A percentile compares a stretch with the other conserved stretches of the same genome.
These are phyloP conservation scores for Rutstroemia sp. DNA, from an alignment of 2,329 filamentous ascomycete genomes.

Conservation along the genomic window DNA sequence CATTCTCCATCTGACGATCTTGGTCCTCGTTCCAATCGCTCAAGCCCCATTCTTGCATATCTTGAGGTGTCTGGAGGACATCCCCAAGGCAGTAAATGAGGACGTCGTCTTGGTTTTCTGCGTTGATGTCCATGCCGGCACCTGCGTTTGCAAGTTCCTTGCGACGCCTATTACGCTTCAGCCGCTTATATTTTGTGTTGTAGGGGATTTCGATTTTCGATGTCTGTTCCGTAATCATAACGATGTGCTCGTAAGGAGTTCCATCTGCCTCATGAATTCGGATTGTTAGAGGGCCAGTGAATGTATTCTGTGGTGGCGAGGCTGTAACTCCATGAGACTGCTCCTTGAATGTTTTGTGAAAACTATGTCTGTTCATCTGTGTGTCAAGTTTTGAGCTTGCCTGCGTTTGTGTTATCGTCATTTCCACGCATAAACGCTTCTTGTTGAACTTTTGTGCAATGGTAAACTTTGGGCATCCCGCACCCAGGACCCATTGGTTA, in stretches of 20 bases:
- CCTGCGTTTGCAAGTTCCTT: slow-evolving; percentile 67
- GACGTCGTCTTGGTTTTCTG: slow-evolving; percentile 68
- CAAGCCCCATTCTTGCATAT: slow-evolving; percentile 75
- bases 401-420: slow-evolving; percentile 73
- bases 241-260: slow-evolving; percentile 95
- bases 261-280: slow-evolving; percentile 97
- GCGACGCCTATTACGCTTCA: slow-evolving; percentile 79
- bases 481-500: slow-evolving; percentile 83
- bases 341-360: slow-evolving; percentile 81
- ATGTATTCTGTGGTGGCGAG: slow-evolving; percentile 66
- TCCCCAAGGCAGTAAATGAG: slow-evolving; percentile 90
- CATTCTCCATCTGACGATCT: slow-evolving; percentile 85
- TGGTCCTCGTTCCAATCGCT: slow-evolving; percentile 86
- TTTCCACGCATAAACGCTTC: slow-evolving; percentile 90
- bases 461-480: slow-evolving; percentile 82
- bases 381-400: slow-evolving; percentile 41
- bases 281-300: slow-evolving; percentile 95
- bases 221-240: slow-evolving; percentile 83
- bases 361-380: slow-evolving; percentile 61
- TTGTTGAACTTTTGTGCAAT: slow-evolving; percentile 93
- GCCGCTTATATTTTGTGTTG: slow-evolving; percentile 96
- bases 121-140: slow-evolving; percentile 53
- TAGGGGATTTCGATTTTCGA: slow-evolving; percentile 93
- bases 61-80: slow-evolving; percentile 74
- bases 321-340: slow-evolving; percentile 61